phyloP scores from a whole-genome alignment of 768 basidiomycete genomes.

The Trametes elegans region DNA sequence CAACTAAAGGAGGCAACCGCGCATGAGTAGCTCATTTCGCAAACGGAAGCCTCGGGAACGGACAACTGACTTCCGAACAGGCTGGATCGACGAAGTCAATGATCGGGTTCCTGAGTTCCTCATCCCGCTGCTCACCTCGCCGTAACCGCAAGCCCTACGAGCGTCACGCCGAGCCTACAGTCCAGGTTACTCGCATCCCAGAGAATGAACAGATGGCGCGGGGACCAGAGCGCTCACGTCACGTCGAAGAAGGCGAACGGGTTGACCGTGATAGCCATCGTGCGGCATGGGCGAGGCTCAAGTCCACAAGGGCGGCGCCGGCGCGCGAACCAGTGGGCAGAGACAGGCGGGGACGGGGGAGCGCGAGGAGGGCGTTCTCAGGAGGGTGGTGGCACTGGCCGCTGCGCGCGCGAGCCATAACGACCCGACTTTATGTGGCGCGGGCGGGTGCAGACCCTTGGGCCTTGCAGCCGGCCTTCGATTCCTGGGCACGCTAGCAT shows the following conservation, averaged over 20 bases:
- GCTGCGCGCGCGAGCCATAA: no score
- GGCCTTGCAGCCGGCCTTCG: neutral
- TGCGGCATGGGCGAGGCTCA: neutral
- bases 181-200: neutral
- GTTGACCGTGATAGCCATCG: slow-evolving; percentile 8
- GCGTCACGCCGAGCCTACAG: slow-evolving; percentile 5
- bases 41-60: neutral
- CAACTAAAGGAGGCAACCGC: no score
- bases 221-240: neutral
- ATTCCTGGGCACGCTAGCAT: neutral
- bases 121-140: slow-evolving; percentile 8
- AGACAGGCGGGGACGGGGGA: neutral
- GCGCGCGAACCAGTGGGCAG: neutral
- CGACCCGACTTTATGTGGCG: neutral
- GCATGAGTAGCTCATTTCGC: neutral
- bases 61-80: slow-evolving; percentile 1
- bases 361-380: neutral
- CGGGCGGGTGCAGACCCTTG: slow-evolving; percentile 1
- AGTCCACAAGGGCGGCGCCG: no score
- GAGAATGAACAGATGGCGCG: neutral
- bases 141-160: slow-evolving; percentile 7
- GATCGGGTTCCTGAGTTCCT: no score
- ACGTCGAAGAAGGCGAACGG: slow-evolving; percentile 10
- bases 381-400: no score
- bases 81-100: no score